These are phyloP conservation scores for Pichia sp. DNA, from an alignment of 1,139 yeast genomes.

Conservation along the genomic window DNA sequence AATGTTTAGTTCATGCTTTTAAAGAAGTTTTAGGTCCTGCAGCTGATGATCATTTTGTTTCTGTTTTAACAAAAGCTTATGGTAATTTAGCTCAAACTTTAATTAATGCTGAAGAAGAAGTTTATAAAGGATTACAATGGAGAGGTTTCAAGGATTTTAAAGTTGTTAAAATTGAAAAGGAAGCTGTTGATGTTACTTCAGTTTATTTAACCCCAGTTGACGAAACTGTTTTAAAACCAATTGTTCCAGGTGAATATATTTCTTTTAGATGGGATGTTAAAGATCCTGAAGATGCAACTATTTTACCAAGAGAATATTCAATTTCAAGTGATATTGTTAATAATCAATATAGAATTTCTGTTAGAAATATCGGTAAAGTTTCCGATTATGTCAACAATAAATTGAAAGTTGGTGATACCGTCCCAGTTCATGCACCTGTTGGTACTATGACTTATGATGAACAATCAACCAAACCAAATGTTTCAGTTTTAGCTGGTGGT, in stretches of 20 bases:
- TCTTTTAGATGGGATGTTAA: slow-evolving; percentile 40
- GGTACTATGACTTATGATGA: slow-evolving; percentile 45
- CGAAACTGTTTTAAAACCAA: slow-evolving; percentile 30
- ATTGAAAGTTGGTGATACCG: slow-evolving; percentile 43
- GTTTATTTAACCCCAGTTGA: slow-evolving; percentile 46
- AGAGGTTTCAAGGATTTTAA: slow-evolving; percentile 37
- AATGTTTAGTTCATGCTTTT: slow-evolving; percentile 48
- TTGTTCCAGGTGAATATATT: slow-evolving; percentile 54
- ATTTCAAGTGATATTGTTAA: slow-evolving; percentile 33
- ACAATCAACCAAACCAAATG: slow-evolving; percentile 31
- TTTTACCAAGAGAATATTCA: slow-evolving; percentile 46
- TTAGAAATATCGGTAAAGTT: slow-evolving; percentile 47
- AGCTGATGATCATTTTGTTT: slow-evolving; percentile 51
- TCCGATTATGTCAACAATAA: slow-evolving; percentile 47
- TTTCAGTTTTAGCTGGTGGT: slow-evolving; percentile 51
- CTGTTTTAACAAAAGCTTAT: slow-evolving; percentile 66
- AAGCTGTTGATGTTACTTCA: slow-evolving; percentile 45
- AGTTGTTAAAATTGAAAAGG: slow-evolving; percentile 39
- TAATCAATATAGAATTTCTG: slow-evolving; percentile 47
- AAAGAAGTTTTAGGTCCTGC: slow-evolving; percentile 49
- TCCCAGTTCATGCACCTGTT: slow-evolving; percentile 53
- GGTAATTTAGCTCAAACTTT: slow-evolving; percentile 56
- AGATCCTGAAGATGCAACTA: slow-evolving; percentile 25
- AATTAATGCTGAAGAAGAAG: slow-evolving; percentile 47
- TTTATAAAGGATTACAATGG: slow-evolving; percentile 33